These are phyloP conservation scores for Fusarium sulawesiense DNA, from an alignment of 2,329 filamentous ascomycete genomes.

Conservation along the genomic window DNA sequence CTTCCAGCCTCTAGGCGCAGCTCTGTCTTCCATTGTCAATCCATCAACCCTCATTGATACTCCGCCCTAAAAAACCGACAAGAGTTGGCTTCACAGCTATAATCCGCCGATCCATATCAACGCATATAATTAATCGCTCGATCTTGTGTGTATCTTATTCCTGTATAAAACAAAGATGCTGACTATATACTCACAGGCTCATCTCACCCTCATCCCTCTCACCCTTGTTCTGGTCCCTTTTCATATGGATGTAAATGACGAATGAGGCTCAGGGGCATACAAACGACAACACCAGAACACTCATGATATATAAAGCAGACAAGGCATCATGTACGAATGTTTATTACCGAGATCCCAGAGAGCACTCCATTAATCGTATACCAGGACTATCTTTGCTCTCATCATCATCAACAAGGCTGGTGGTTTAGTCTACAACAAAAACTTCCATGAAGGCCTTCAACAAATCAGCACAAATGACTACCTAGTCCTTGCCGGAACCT, in stretches of 20 bases:
- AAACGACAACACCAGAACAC: conserved; percentile 20
- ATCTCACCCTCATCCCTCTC: conserved; percentile 25
- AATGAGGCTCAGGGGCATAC: conserved; percentile 39
- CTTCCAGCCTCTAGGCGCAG: conserved; percentile 13
- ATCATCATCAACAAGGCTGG: conserved; percentile 99
- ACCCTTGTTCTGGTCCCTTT: conserved; percentile 36
- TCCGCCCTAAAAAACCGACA: not conserved
- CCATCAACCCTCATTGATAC: conserved; percentile 24
- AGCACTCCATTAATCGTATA: conserved; percentile 5
- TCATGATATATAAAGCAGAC: conserved; percentile 11
- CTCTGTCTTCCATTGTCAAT: conserved; percentile 20
- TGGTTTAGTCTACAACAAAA: conserved; percentile 94
- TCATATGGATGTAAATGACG: conserved; percentile 33
- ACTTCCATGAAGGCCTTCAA: conserved; percentile 87
- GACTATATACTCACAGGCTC: conserved; percentile 12
- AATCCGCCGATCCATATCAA: not conserved
- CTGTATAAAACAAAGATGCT: not conserved
- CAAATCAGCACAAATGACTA: conserved; percentile 96
- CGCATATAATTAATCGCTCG: not conserved
- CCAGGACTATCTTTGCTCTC: conserved; percentile 92
- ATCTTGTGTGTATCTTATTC: conserved; percentile 6
- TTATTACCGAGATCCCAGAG: not conserved
- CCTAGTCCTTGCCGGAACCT: conserved; percentile 94
- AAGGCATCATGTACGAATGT: conserved; percentile 33
- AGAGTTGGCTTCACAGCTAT: not conserved